Conservation (phyloP, 2,329 filamentous ascomycete species). For the Boeremia exigua region DNA sequence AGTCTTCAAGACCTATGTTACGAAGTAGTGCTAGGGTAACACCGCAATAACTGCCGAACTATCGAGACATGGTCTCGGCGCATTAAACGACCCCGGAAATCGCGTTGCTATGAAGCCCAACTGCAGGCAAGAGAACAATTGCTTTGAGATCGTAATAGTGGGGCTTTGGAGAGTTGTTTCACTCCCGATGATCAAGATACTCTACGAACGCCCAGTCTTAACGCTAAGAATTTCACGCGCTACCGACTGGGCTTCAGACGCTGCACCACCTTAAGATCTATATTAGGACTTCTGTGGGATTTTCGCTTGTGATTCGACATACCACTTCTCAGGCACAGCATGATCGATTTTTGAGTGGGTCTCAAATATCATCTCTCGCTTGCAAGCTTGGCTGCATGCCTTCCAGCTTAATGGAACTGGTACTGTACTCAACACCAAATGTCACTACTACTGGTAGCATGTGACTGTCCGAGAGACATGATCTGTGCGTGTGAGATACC, state of each 20-base stretch:
- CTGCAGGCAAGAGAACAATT: neutral
- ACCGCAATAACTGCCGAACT: too few species aligned
- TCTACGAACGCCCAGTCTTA: constrained; percentile 17
- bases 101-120: constrained; percentile 1
- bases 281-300: neutral
- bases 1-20: too few species aligned
- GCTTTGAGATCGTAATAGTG: neutral
- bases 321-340: too few species aligned
- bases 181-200: neutral
- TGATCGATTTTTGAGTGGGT: too few species aligned
- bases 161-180: neutral
- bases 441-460: neutral
- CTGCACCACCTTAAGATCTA: neutral
- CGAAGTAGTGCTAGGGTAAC: too few species aligned
- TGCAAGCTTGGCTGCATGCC: neutral
- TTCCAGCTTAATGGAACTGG: neutral
- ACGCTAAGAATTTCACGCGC: constrained; percentile 23
- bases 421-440: neutral
- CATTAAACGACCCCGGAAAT: too few species aligned
- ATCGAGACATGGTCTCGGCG: too few species aligned
- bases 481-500: neutral
- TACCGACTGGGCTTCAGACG: constrained; percentile 15
- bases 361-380: neutral
- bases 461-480: neutral
- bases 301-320: too few species aligned